Percentiles rank a stretch among this genome's conserved stretches.
Evolutionary conservation across 2,329 filamentous ascomycete genomes (phyloP).

Genomic region (Aureobasidium uvarum): DNA sequence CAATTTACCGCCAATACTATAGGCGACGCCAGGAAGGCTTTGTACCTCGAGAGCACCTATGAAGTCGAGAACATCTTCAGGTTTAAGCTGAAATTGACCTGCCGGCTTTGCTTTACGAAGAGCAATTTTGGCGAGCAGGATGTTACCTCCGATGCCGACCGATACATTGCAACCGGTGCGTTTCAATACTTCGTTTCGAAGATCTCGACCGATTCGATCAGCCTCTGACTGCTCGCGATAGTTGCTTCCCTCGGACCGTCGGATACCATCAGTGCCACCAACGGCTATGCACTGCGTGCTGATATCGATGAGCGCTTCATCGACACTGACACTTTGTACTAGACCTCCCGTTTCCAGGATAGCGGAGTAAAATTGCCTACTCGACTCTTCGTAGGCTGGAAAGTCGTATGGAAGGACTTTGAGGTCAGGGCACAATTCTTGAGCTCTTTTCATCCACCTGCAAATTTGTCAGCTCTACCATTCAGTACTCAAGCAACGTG

Average conservation of each 20-base stretch:
- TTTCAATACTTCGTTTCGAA: conserved; percentile 69
- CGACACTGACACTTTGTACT: conserved; percentile 95
- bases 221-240: conserved; percentile 77
- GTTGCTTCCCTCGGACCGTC: conserved; percentile 65
- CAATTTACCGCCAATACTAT: conserved; percentile 81
- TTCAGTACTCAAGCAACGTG: not conserved
- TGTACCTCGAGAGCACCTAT: conserved; percentile 75
- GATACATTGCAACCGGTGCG: conserved; percentile 85
- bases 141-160: conserved; percentile 87
- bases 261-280: conserved; percentile 64
- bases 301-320: conserved; percentile 87
- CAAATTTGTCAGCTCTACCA: not conserved
- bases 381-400: conserved; percentile 88
- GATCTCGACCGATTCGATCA: conserved; percentile 63
- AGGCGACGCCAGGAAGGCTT: conserved; percentile 85
- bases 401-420: conserved; percentile 96
- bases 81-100: conserved; percentile 84
- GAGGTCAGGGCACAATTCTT: conserved; percentile 77
- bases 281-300: conserved; percentile 66
- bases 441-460: conserved; percentile 85
- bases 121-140: conserved; percentile 87
- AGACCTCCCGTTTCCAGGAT: conserved; percentile 76
- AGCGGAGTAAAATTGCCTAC: conserved; percentile 79
- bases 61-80: conserved; percentile 73
- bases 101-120: conserved; percentile 90